Evolutionary conservation across 192 early-diverging fungal genomes (phyloP).

Genomic region (Linnemannia elongata): DNA sequence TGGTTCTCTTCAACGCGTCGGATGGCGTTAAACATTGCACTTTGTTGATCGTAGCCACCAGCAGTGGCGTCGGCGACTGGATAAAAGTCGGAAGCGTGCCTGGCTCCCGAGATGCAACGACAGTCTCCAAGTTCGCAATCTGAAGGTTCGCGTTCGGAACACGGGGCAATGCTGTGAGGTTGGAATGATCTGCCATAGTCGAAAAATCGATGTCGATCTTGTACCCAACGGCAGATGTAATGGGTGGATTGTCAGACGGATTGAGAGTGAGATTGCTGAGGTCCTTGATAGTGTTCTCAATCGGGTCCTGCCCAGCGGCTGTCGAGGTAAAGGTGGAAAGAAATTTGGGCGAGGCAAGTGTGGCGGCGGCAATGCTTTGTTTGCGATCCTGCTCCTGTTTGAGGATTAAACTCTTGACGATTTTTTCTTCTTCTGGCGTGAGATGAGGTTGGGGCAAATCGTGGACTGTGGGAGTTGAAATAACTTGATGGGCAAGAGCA

Average conservation of each 20-base stretch:
- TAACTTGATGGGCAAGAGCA: conserved; percentile 64
- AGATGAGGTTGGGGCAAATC: conserved; percentile 34
- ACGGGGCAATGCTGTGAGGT: conserved; percentile 72
- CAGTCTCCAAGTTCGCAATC: conserved; percentile 33
- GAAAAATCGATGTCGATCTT: conserved; percentile 62
- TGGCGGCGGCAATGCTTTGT: neutral
- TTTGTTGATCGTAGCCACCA: conserved; percentile 67
- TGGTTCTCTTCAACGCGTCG: conserved; percentile 81
- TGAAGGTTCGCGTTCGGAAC: conserved; percentile 63
- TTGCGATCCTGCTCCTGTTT: conserved; percentile 14
- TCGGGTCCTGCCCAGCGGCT: conserved; percentile 2
- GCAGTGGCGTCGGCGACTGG: conserved; percentile 58
- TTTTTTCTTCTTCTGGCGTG: conserved; percentile 29
- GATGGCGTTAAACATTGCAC: conserved; percentile 72
- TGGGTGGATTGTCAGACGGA: neutral
- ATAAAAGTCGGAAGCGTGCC: conserved; percentile 58
- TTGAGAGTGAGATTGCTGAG: conserved; percentile 21
- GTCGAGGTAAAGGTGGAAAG: neutral
- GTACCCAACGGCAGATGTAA: conserved; percentile 26
- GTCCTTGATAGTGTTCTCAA: conserved; percentile 13
- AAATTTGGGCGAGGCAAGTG: neutral
- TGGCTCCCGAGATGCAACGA: neutral
- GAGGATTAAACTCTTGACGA: conserved; percentile 30
- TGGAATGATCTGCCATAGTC: conserved; percentile 56
- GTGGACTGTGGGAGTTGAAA: conserved; percentile 27